Evolutionary conservation across 441 rosid species (phyloP).

Genomic region (Cnidoscolus chayamansa): DNA sequence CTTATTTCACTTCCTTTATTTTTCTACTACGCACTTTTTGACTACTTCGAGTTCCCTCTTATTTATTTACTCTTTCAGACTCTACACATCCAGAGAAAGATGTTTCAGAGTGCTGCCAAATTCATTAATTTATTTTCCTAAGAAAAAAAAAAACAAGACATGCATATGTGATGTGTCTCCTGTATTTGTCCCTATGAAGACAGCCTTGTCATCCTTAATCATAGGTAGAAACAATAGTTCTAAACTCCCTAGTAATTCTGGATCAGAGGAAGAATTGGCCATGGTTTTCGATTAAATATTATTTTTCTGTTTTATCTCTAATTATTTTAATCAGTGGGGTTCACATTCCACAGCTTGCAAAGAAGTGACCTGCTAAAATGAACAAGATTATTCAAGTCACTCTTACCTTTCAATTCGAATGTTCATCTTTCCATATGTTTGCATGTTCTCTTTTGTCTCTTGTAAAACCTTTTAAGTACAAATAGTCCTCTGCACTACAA

Average conservation of each 20-base stretch:
- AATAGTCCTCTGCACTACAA: not conserved
- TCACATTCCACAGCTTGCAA: not conserved
- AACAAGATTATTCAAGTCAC: not conserved
- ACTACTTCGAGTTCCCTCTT: not conserved
- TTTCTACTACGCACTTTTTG: conserved; percentile 9
- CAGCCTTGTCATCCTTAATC: not conserved
- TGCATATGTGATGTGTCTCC: not conserved
- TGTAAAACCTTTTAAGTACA: no score
- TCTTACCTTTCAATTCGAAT: not conserved
- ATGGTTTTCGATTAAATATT: not conserved
- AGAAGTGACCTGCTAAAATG: not conserved
- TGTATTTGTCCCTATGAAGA: not conserved
- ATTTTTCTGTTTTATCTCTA: not conserved
- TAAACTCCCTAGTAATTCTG: conserved; percentile 3
- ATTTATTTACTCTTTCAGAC: not conserved
- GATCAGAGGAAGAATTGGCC: not conserved
- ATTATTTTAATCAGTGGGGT: not conserved
- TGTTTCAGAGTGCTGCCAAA: conserved; percentile 4
- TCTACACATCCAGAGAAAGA: not conserved
- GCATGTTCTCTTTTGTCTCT: conserved; percentile 4
- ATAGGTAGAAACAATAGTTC: conserved; percentile 1
- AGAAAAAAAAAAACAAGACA: not conserved
- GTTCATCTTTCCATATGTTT: not conserved
- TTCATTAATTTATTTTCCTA: not conserved
- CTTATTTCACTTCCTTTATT: conserved; percentile 1